Evolutionary conservation across 164 flowering plant species (phyloP).

Genomic region (Liriodendron chinense): DNA sequence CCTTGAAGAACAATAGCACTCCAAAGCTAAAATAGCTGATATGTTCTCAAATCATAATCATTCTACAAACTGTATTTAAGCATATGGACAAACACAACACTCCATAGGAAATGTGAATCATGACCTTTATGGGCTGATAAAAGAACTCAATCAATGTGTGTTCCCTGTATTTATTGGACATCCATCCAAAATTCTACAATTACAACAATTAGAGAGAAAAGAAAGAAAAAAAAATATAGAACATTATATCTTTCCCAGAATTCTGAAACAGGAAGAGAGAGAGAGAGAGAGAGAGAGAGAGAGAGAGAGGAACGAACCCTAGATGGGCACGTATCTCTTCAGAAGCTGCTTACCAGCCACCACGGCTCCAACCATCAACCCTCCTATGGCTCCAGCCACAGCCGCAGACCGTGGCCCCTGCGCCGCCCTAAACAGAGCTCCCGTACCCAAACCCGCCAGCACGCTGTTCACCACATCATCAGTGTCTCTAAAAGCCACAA

Average conservation of each 20-base stretch:
- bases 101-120: background rate
- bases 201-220: background rate
- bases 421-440: slow-evolving; percentile 58
- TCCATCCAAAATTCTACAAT: background rate
- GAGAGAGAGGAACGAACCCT: slow-evolving; percentile 1
- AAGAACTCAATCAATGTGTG: background rate
- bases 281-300: background rate
- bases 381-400: slow-evolving; percentile 62
- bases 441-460: slow-evolving; percentile 62
- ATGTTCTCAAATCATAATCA: too few relatives aligned
- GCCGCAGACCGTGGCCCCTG: slow-evolving; percentile 64
- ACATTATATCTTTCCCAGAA: background rate
- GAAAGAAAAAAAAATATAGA: background rate
- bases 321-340: slow-evolving; percentile 59
- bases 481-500: slow-evolving; percentile 38
- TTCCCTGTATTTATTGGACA: background rate
- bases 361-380: slow-evolving; percentile 43
- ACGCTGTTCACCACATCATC: slow-evolving; percentile 63
- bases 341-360: slow-evolving; percentile 53
- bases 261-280: background rate
- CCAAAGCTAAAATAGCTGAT: too few relatives aligned
- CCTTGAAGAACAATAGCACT: too few relatives aligned
- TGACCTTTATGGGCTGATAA: background rate
- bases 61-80: too few relatives aligned
- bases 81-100: too few relatives aligned